These are phyloP conservation scores for Xylaria sp. DNA, from an alignment of 2,329 filamentous ascomycete genomes.

Conservation along the genomic window DNA sequence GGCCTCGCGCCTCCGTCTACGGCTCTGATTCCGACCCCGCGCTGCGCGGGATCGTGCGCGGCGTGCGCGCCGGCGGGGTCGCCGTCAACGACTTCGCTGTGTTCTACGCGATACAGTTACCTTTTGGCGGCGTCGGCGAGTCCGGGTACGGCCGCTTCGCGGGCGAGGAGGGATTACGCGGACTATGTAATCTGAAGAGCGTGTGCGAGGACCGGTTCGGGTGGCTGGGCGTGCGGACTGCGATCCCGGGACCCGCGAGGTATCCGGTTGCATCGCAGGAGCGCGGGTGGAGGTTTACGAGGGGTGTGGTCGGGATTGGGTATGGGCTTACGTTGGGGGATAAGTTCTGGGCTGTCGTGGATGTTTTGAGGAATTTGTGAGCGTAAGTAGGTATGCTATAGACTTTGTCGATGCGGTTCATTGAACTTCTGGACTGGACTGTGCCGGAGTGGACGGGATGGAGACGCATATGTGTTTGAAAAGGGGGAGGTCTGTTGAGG, in stretches of 20 bases:
- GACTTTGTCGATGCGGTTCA: no score
- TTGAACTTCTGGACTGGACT: no score
- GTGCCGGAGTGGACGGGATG: no score
- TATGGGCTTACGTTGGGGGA: slow-evolving; percentile 54
- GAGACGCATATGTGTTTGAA: no score
- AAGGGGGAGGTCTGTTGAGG: no score
- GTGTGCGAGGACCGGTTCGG: slow-evolving; percentile 77
- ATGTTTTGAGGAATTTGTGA: slow-evolving; percentile 49
- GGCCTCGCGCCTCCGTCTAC: slow-evolving; percentile 89
- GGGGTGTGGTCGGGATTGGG: slow-evolving; percentile 65
- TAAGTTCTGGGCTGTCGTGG: slow-evolving; percentile 49
- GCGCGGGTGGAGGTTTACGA: slow-evolving; percentile 69
- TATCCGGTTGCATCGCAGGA: slow-evolving; percentile 76
- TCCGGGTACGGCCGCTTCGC: slow-evolving; percentile 94
- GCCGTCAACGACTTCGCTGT: slow-evolving; percentile 94
- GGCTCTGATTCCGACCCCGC: slow-evolving; percentile 67
- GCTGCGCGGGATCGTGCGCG: slow-evolving; percentile 67
- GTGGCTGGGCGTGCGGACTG: slow-evolving; percentile 69
- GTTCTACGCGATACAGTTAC: slow-evolving; percentile 91
- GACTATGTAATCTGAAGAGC: slow-evolving; percentile 85
- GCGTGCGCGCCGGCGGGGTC: slow-evolving; percentile 85
- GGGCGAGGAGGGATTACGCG: slow-evolving; percentile 83
- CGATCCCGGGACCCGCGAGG: slow-evolving; percentile 78
- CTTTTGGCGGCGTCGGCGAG: slow-evolving; percentile 89
- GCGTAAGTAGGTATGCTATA: background rate